Base-by-base conservation (phyloP, 768 basidiomycete species). In the Polyporus arcularius region DNA sequence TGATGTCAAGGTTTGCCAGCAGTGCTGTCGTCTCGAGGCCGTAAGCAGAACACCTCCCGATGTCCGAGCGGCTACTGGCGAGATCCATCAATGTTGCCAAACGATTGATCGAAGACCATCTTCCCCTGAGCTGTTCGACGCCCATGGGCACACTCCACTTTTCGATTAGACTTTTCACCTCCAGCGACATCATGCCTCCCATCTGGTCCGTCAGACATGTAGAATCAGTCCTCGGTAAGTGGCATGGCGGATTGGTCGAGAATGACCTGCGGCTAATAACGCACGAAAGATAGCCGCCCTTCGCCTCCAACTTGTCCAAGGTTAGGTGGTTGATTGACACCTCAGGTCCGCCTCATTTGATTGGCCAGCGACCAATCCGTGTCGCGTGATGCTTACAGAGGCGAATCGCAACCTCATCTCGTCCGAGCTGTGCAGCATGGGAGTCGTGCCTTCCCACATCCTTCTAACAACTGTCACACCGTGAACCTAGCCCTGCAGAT, bases 401-500 rank as follows among this genome's bases (percentile, higher is more conserved):
- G 35, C 35, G 35, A 35, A 35, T 11, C 35, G 35, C 35, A 35
- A 35, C 35, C 35, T 35, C 35, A 35, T 11, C 35, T 35, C 35
- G 35, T 35, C 35, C 35, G 35, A 1, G 35, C 35, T 35, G 35
- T 35, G 35, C 35, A 35, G 35, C 35, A 35, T 35, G 35, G 35
- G 35, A 35, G 35, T 35, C 35, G 32, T 38, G 32, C 16, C 30
- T 26, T 10, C 30, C 39, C 28, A 31, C 26, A 31, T 40, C 50
- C 41, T 55, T 49, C n/a, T 4, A 47, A 10, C 16, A 12, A 31
- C 48, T 38, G 35, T 35, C 40, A 51, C 2, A 45, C 21, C 31
- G 31, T 40, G 54, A 49, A 35, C 43, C 54, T 52, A 41, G 55
- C 18, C 53, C 32, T 58, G 61, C 57, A 58, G 61, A 62, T 62